A percentile compares a stretch with the other conserved stretches of the same genome.
phyloP scores from a whole-genome alignment of 352 stramenopile species.

The Hyaloperonospora brassicae region DNA sequence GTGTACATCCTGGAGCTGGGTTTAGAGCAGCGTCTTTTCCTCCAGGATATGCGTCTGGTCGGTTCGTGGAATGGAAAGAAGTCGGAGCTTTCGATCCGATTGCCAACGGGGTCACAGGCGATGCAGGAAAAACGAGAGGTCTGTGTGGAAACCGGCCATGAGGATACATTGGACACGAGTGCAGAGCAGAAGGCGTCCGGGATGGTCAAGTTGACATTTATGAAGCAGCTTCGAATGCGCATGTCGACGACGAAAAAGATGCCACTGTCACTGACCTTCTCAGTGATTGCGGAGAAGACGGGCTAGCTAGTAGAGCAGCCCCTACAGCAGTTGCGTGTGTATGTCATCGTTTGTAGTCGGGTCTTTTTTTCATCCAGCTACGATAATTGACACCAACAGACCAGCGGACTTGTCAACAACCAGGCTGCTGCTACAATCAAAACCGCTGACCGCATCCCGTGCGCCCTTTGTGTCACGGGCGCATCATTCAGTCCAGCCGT shows the following conservation, averaged over 20 bases:
- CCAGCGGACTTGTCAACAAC: too few species aligned
- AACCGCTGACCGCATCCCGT: too few species aligned
- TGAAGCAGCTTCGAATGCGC: slow-evolving; percentile 50
- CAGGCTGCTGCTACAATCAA: background rate
- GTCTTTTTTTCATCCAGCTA: background rate
- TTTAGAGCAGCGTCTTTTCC: slow-evolving; percentile 57
- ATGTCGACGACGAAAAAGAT: slow-evolving; percentile 66
- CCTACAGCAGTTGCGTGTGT: too few species aligned
- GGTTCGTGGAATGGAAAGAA: slow-evolving; percentile 47
- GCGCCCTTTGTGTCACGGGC: too few species aligned
- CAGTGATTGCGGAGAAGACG: slow-evolving; percentile 35
- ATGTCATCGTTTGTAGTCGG: too few species aligned
- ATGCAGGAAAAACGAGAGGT: slow-evolving; percentile 8
- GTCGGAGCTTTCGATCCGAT: slow-evolving; percentile 36
- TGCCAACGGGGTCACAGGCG: slow-evolving; percentile 12
- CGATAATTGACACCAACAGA: background rate
- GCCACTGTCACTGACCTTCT: slow-evolving; percentile 51
- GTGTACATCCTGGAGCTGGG: slow-evolving; percentile 68
- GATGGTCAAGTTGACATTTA: slow-evolving; percentile 40
- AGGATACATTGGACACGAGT: background rate
- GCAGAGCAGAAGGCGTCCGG: slow-evolving; percentile 3
- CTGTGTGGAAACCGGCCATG: slow-evolving; percentile 6
- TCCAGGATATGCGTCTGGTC: slow-evolving; percentile 35
- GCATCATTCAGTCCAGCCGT: background rate
- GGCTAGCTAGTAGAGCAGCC: too few species aligned